Percentiles rank a stretch among this genome's conserved stretches.
These are phyloP conservation scores for Candida rishiriensis DNA, from an alignment of 805 yeast species.

Conservation along the genomic window DNA sequence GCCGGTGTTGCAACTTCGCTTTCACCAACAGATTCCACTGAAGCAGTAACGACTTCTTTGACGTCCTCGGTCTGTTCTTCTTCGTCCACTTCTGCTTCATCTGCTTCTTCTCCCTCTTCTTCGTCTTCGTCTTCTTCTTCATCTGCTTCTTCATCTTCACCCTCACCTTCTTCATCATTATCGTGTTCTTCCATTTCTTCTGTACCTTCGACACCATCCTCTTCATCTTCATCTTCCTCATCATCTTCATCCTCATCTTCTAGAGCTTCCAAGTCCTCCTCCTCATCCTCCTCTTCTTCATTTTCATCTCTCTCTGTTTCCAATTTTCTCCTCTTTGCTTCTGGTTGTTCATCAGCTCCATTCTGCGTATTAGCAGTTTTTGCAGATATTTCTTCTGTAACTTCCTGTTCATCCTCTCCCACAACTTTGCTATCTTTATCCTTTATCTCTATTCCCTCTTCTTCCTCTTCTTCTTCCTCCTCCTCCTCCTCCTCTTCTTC, in stretches of 20 bases:
- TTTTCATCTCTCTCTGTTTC: conserved; percentile 1
- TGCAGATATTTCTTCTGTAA: conserved; percentile 15
- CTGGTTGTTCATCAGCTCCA: conserved; percentile 17
- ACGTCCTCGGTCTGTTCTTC: conserved; percentile 12
- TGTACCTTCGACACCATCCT: conserved; percentile 17
- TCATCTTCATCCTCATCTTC: conserved; percentile 40
- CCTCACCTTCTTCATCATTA: conserved; percentile 24
- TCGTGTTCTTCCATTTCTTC: conserved; percentile 21
- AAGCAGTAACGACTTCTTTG: conserved; percentile 1
- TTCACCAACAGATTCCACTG: not conserved
- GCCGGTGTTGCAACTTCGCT: not conserved
- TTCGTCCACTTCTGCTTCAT: conserved; percentile 3
- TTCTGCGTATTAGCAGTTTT: not conserved
- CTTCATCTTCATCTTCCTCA: conserved; percentile 37
- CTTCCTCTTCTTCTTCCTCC: conserved; percentile 44
- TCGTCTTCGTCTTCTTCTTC: conserved; percentile 18
- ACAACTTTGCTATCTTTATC: conserved; percentile 37
- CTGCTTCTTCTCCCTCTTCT: conserved; percentile 10
- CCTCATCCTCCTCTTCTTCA: conserved; percentile 40
- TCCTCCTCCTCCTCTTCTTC: conserved; percentile 58
- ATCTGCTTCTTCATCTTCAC: conserved; percentile 23
- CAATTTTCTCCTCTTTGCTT: conserved; percentile 12
- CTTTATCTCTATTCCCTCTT: conserved; percentile 37
- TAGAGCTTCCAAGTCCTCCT: conserved; percentile 35
- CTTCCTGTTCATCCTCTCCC: conserved; percentile 29